These are phyloP conservation scores for Angomonas desouzai DNA, from an alignment of 208 protist species.

Conservation along the genomic window DNA sequence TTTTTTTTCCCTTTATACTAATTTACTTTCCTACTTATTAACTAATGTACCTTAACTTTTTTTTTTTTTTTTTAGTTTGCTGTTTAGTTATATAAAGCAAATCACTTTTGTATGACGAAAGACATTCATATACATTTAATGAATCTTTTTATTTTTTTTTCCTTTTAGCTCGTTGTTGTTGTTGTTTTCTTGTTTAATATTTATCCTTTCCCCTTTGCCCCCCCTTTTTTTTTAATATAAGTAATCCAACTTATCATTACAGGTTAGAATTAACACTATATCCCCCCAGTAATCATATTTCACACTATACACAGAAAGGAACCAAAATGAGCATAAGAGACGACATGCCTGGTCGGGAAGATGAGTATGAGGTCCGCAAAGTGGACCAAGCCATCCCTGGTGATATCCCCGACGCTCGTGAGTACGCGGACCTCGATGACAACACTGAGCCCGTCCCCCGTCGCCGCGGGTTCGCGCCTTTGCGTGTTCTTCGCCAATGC, in stretches of 20 bases:
- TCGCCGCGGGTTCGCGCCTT: not conserved
- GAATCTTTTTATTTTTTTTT: too few relatives aligned
- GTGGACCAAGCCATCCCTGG: not conserved
- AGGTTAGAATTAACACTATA: too few relatives aligned
- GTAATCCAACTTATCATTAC: too few relatives aligned
- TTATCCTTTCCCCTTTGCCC: too few relatives aligned
- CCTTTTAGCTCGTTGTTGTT: too few relatives aligned
- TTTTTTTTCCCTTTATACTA: slow-evolving; percentile 12
- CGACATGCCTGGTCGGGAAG: not conserved
- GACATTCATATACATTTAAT: too few relatives aligned
- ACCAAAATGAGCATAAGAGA: not conserved
- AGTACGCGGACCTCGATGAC: not conserved
- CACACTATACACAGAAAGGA: not conserved
- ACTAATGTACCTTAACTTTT: slow-evolving; percentile 1
- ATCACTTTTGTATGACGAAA: too few relatives aligned
- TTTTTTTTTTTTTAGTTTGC: slow-evolving; percentile 1
- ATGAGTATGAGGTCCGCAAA: not conserved
- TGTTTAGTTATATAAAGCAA: too few relatives aligned
- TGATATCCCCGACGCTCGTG: not conserved
- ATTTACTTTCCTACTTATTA: too few relatives aligned
- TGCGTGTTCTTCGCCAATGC: not conserved
- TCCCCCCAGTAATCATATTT: not conserved
- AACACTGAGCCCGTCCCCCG: not conserved
- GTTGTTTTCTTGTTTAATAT: too few relatives aligned
- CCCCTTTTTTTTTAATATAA: too few relatives aligned